Base-by-base conservation (phyloP, 257 asterid genomes). In the Nicotiana tabacum region DNA sequence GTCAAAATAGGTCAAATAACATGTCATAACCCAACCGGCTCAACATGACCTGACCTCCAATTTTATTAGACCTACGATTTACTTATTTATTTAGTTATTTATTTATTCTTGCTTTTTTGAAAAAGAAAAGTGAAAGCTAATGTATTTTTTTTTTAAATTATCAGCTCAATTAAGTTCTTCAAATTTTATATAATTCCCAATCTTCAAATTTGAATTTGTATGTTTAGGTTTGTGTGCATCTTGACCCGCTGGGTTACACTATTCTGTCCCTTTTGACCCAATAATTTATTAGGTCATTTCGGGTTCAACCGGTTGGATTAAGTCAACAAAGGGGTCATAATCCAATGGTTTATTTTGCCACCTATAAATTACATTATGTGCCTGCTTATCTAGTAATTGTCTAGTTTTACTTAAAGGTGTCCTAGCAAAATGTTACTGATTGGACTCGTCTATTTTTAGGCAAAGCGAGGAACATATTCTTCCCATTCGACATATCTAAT, bases 401-500 rank as follows among this genome's bases (percentile, higher is more conserved):
- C 33, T 27, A 21, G 16, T 21, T 61, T 61, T 9, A 61, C 1
- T 9, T 24, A 24, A 24, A 61, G 33, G 3, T n/a, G 3, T 3
- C 66, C 3, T 32, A 29, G 6, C 11, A 30, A 66, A 32, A 66
- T 66, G 74, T 66, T 67, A 68, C 55, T 70, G 5, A 39, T 70
- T 21, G 61, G 43, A 21, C 18, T 70, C 21, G 78, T 46, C 37
- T 11, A 55, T 66, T 66, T 62, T 81, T 90, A 93, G 97, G 93
- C 70, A 80, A 82, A 53, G 86, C 87, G 2, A 87, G 90, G 78
- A 90, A 92, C 85, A 89, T 94, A 84, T 86, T 68, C 87, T 94
- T 94, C 85, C 96, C 97, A 1, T 94, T 94, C 62, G 98, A 92
- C 81, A 91, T 86, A 24, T 69, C 82, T 2, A 85, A 82, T 48